Percentiles rank a stretch among this genome's conserved stretches.
Evolutionary conservation across 306 rosid species (phyloP).

Genomic region (Vigna radiata): DNA sequence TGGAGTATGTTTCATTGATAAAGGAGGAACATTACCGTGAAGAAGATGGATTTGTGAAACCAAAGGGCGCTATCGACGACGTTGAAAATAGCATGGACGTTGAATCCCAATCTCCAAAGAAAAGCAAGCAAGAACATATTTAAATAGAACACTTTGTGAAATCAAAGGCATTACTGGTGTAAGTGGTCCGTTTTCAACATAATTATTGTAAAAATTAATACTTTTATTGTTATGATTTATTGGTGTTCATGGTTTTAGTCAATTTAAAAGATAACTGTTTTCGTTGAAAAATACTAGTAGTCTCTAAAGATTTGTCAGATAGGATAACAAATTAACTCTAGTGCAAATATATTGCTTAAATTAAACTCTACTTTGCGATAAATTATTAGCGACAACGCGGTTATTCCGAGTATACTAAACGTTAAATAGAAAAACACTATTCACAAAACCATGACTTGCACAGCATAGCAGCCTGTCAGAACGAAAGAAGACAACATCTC

Average conservation of each 20-base stretch:
- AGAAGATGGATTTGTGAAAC: slow-evolving; percentile 37
- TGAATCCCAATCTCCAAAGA: slow-evolving; percentile 47
- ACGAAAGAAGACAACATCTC: too few relatives aligned
- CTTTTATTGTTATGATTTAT: neutral
- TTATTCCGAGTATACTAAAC: neutral
- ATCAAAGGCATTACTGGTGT: neutral
- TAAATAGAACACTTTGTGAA: slow-evolving; percentile 18
- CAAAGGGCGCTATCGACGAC: neutral
- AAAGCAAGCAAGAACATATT: slow-evolving; percentile 36
- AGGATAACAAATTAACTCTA: neutral
- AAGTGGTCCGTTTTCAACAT: neutral
- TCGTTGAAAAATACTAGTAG: neutral
- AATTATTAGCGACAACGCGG: neutral
- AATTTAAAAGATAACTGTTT: too few relatives aligned
- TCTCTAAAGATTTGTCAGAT: neutral
- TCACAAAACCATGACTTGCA: slow-evolving; percentile 1
- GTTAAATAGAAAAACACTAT: neutral
- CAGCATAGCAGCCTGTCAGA: neutral
- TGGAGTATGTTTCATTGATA: slow-evolving; percentile 57
- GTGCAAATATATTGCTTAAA: neutral
- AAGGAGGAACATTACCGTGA: slow-evolving; percentile 39
- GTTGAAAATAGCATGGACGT: slow-evolving; percentile 22
- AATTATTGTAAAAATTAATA: neutral
- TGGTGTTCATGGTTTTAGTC: too few relatives aligned
- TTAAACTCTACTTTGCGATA: neutral